phyloP scores from a whole-genome alignment of 805 yeast genomes.

The Candida berthetii region DNA sequence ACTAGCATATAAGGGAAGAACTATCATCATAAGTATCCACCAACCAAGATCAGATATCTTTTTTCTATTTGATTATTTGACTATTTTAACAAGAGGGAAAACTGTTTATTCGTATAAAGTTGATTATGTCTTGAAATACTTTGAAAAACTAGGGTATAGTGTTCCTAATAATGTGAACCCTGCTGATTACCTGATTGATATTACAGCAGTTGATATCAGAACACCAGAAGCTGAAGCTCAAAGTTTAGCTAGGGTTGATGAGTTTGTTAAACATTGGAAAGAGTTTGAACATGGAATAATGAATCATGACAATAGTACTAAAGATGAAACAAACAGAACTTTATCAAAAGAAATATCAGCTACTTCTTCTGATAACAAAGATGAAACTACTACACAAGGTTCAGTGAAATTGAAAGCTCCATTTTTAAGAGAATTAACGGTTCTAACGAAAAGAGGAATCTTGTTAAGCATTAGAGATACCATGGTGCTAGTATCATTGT shows the following conservation, averaged over 20 bases:
- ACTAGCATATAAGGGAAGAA: conserved; percentile 56
- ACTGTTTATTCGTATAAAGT: conserved; percentile 38
- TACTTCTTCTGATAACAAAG: no score
- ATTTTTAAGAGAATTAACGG: conserved; percentile 33
- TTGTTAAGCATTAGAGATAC: conserved; percentile 40
- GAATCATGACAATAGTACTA: neutral
- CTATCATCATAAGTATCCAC: conserved; percentile 73
- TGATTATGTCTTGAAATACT: conserved; percentile 36
- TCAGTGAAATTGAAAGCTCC: conserved; percentile 28
- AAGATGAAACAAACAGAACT: no score
- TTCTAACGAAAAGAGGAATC: conserved; percentile 33
- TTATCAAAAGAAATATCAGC: no score
- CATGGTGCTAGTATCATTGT: conserved; percentile 25
- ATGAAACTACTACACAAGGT: no score
- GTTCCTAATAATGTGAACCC: conserved; percentile 42
- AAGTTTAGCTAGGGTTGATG: conserved; percentile 23
- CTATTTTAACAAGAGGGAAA: conserved; percentile 61
- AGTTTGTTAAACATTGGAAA: conserved; percentile 30
- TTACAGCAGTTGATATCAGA: conserved; percentile 42
- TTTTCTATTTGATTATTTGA: conserved; percentile 59
- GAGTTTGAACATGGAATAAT: conserved; percentile 1
- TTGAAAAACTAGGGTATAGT: conserved; percentile 30
- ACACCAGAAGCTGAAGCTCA: conserved; percentile 25
- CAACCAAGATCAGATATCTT: conserved; percentile 84
- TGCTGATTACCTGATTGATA: conserved; percentile 45